These are phyloP conservation scores for Pichia sp. DNA, from an alignment of 1,139 yeast species.

Conservation along the genomic window DNA sequence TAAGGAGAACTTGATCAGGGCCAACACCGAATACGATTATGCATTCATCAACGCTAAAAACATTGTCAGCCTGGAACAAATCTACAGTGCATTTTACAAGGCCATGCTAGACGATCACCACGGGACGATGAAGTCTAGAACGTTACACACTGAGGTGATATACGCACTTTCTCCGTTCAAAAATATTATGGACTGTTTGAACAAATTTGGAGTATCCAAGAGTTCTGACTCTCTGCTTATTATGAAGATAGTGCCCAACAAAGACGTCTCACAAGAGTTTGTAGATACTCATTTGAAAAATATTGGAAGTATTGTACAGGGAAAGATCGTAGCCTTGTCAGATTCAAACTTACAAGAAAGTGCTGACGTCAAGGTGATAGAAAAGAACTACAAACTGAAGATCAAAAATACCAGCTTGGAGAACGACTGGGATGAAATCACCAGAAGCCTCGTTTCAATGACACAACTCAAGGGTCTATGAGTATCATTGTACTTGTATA, in stretches of 20 bases:
- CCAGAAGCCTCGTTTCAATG: slow-evolving; percentile 18
- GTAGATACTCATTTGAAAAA: slow-evolving; percentile 3
- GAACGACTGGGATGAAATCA: slow-evolving; percentile 15
- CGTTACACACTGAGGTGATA: slow-evolving; percentile 46
- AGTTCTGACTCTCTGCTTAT: slow-evolving; percentile 16
- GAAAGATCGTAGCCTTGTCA: slow-evolving; percentile 27
- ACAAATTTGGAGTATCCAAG: slow-evolving; percentile 24
- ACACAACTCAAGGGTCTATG: slow-evolving; percentile 25
- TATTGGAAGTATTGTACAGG: slow-evolving; percentile 24
- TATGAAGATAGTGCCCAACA: slow-evolving; percentile 26
- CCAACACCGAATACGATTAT: slow-evolving; percentile 33
- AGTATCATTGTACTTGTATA: not conserved
- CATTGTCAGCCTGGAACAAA: slow-evolving; percentile 40
- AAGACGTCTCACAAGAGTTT: slow-evolving; percentile 9
- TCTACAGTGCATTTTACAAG: slow-evolving; percentile 42
- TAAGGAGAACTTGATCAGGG: slow-evolving; percentile 31
- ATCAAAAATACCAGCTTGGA: slow-evolving; percentile 31
- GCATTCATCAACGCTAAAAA: slow-evolving; percentile 43
- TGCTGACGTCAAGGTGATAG: slow-evolving; percentile 30
- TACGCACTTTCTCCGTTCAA: slow-evolving; percentile 46
- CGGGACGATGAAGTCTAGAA: slow-evolving; percentile 39
- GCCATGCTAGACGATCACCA: slow-evolving; percentile 37
- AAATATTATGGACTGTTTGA: slow-evolving; percentile 28
- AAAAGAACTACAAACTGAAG: slow-evolving; percentile 23
- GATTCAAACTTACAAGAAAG: slow-evolving; percentile 28